phyloP scores from a whole-genome alignment of 1,139 yeast species.

The Wickerhamomyces sp. region DNA sequence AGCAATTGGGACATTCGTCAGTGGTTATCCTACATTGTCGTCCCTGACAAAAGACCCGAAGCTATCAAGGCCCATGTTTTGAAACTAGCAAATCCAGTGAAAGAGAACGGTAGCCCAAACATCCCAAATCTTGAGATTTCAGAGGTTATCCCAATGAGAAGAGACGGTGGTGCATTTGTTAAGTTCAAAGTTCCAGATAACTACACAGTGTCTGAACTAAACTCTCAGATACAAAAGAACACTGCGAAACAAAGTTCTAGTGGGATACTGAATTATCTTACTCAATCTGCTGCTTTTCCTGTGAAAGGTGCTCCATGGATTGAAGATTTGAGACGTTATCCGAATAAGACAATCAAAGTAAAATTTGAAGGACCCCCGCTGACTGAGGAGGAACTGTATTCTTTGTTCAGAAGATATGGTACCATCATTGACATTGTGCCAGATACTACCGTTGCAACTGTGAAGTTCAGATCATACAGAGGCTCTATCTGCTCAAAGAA shows the following conservation, averaged over 20 bases:
- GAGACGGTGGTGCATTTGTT: conserved; percentile 95
- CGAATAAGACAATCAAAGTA: conserved; percentile 58
- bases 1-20: conserved; percentile 34
- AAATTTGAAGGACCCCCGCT: conserved; percentile 70
- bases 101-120: conserved; percentile 25
- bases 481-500: conserved; percentile 86
- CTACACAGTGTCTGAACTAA: conserved; percentile 44
- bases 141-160: conserved; percentile 57
- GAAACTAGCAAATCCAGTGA: conserved; percentile 36
- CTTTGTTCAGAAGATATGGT: conserved; percentile 84
- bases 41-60: conserved; percentile 28
- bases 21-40: conserved; percentile 31
- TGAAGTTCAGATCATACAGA: conserved; percentile 48
- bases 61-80: conserved; percentile 33
- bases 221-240: conserved; percentile 45
- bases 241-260: conserved; percentile 31
- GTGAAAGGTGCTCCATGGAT: conserved; percentile 96
- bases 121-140: conserved; percentile 37
- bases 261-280: conserved; percentile 31
- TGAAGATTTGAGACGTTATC: conserved; percentile 80
- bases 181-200: conserved; percentile 59
- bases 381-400: conserved; percentile 80
- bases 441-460: conserved; percentile 40
- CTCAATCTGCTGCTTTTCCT: conserved; percentile 49
- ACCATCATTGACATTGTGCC: conserved; percentile 71